Base-by-base conservation (phyloP, 257 asterid genomes). In the Solanum infundibuliforme region DNA sequence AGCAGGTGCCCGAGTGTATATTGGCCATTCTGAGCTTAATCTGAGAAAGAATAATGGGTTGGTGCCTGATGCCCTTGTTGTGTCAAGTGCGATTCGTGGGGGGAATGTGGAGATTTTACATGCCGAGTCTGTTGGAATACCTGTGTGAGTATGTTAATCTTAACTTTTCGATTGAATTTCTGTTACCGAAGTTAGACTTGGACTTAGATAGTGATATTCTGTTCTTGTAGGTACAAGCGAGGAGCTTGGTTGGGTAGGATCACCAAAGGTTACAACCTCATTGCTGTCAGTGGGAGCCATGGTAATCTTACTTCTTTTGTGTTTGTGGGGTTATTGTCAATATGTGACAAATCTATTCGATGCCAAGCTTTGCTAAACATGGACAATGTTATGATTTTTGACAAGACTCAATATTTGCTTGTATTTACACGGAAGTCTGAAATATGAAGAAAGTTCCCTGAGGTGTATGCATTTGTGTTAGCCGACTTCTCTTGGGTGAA, bases 241-340 rank as follows among this genome's bases (percentile, higher is more conserved):
- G 92, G 89, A 74, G 87, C 77, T 12, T 89, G 93, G 94, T 88
- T 90, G 91, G 90, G 89, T 20, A 89, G 88, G 90, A 79, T 92
- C 73, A 90, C 94, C 60, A 60, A 85, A 88, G 73, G 52, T 38
- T 87, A 83, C 88, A 87, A 90, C n/a, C 90, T 92, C 90, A 88
- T 88, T 88, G 93, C 92, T 43, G 91, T 90, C 74, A 79, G 90
- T 79, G 93, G 94, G 38, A 89, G 89, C 88, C 93, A 87, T 87
- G 92, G 93, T 92, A 88, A 86, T 20, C 85, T 60, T 84, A 81
- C n/a, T 46, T 46, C 29, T 27, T 43, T 79, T 29, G 68, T 81
- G 18, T 81, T 81, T 43, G 16, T 2, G 46, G 36, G 21, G 25
- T 46, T 81, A 18, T 46, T 18, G 32, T 38, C 58, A 81, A 14